Base-by-base conservation (phyloP, 495 filamentous ascomycete species). In the Barbatosphaeria neglecta region DNA sequence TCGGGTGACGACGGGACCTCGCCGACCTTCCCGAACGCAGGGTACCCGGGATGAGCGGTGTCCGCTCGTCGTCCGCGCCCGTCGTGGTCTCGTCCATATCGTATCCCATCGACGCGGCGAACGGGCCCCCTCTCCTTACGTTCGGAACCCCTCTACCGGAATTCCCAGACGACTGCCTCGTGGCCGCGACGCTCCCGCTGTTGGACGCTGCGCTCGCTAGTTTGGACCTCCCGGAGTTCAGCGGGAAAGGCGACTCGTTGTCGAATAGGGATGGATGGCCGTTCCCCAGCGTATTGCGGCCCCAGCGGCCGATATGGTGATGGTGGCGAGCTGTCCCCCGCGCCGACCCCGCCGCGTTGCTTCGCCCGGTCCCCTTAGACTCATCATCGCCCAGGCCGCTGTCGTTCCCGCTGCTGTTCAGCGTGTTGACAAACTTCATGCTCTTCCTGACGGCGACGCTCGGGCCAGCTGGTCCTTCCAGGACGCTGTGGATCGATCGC, bases 401-500 rank as follows among this genome's bases (percentile, higher is more conserved):
- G 43, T 87, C 82, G 33, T 74, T 71, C 45, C 67, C 76, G 50
- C 66, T 75, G 52, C 65, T 72, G 48, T 80, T 84, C 31, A 81
- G 80, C 47, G 85, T 86, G 63, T 86, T 93, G n/a, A 86, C 84
- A 55, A 97, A 97, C 56, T 98, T 97, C 92, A 97, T 97, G 64
- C 84, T 94, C 62, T 86, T 86, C 69, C 95, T 95, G 49, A 83
- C 78, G 6, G 77, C 75, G 16, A 88, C 73, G 40, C 74, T 79
- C 44, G 82, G 82, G n/a, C 75, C 69, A 16, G n/a, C n/a, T n/a
- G 73, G 71, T 58, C 74, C 78, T 42, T 89, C 78, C 46, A 86
- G 63, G 40, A 77, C 71, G 46, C 67, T 52, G 46, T 81, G 76
- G 52, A 78, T 64, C 17, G 71, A 72, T 37, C 81, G 68, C 53